phyloP scores from a whole-genome alignment of 108 stramenopile genomes.

The Mediolabrus comicus region DNA sequence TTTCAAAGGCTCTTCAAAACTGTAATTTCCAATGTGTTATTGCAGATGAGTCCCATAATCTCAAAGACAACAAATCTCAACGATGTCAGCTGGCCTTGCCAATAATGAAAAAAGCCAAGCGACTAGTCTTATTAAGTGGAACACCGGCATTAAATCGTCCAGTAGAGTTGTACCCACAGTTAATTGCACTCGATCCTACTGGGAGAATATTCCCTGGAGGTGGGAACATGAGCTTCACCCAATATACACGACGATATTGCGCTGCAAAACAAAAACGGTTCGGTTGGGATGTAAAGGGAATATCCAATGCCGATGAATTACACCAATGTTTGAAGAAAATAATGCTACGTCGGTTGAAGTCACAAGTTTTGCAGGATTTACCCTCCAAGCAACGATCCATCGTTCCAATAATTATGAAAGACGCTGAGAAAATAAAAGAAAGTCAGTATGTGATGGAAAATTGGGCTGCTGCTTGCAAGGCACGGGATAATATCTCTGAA shows the following conservation, averaged over 20 bases:
- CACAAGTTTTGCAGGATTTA: conserved; percentile 80
- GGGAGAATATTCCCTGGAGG: conserved; percentile 51
- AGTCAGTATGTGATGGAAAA: conserved; percentile 41
- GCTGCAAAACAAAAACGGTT: conserved; percentile 63
- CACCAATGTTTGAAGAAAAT: conserved; percentile 67
- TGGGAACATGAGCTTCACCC: conserved; percentile 43
- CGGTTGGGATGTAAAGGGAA: conserved; percentile 74
- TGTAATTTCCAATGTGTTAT: conserved; percentile 75
- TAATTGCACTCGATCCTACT: conserved; percentile 64
- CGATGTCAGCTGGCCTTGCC: conserved; percentile 80
- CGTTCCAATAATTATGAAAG: conserved; percentile 49
- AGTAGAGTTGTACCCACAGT: conserved; percentile 86
- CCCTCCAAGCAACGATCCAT: conserved; percentile 85
- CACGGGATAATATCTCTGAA: conserved; percentile 39
- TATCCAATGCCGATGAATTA: conserved; percentile 72
- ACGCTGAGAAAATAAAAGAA: conserved; percentile 38
- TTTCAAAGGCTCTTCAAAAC: conserved; percentile 34
- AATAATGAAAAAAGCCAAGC: conserved; percentile 58
- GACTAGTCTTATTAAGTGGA: conserved; percentile 79
- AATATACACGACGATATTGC: conserved; percentile 82
- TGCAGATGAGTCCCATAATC: conserved; percentile 90
- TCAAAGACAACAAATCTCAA: conserved; percentile 72
- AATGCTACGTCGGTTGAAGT: conserved; percentile 89
- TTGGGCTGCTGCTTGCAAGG: conserved; percentile 43
- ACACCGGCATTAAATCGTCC: conserved; percentile 92